A percentile compares a stretch with the other conserved stretches of the same genome.
These are phyloP conservation scores for Claviceps spartinae DNA, from an alignment of 2,329 filamentous ascomycete genomes.

Conservation along the genomic window DNA sequence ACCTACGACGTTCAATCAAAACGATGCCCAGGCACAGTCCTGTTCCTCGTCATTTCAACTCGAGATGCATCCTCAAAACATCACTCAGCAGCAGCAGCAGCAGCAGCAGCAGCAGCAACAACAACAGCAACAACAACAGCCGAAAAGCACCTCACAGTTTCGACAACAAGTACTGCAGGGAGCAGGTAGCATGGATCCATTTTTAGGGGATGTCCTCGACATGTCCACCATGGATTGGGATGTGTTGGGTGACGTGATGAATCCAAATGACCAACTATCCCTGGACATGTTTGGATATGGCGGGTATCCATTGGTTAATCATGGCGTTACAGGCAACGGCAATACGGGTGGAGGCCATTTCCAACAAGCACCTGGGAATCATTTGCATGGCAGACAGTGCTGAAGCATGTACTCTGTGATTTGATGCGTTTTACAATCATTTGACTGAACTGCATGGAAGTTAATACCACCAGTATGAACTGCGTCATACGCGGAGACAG, in stretches of 20 bases:
- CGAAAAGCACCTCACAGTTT: not conserved
- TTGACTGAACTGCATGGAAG: not conserved
- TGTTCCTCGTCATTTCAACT: not conserved
- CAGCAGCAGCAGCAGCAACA: constrained; percentile 1
- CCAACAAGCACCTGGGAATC: constrained; percentile 1
- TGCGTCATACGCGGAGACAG: not conserved
- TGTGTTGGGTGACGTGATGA: constrained; percentile 24
- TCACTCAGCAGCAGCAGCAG: not conserved
- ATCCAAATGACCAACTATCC: constrained; percentile 16
- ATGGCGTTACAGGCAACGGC: constrained; percentile 4
- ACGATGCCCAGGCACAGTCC: not conserved
- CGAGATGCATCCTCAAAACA: constrained; percentile 1
- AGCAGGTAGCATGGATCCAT: constrained; percentile 26
- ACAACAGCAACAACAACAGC: not conserved
- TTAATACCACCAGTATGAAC: not conserved
- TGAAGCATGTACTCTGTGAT: not conserved
- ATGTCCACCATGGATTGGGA: constrained; percentile 31
- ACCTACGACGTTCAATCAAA: not conserved
- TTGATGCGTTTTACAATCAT: not conserved
- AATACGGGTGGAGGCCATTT: constrained; percentile 3
- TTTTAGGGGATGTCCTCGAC: constrained; percentile 31
- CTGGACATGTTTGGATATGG: constrained; percentile 20
- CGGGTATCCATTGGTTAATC: constrained; percentile 11
- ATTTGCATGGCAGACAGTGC: not conserved
- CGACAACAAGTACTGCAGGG: constrained; percentile 7